Evolutionary conservation across 202 grass and related monocot genomes (phyloP).

Genomic region (Sporobolus alterniflorus): DNA sequence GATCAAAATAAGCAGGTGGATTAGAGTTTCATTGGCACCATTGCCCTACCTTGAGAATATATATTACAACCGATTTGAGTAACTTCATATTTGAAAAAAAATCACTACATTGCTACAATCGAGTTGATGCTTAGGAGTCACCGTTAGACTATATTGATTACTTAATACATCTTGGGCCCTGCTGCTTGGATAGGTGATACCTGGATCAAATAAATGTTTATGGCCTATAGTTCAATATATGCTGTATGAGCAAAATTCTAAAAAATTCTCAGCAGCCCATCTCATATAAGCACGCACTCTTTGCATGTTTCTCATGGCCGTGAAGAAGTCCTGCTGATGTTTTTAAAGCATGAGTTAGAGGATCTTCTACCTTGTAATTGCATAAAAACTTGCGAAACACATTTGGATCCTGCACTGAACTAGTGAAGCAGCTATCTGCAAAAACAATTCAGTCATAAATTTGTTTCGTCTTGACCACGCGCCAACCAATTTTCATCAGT

Average conservation of each 20-base stretch:
- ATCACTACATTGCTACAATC: not conserved
- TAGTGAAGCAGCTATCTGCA: not conserved
- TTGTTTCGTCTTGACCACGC: not conserved
- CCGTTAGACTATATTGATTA: not conserved
- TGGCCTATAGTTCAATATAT: not conserved
- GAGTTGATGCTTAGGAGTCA: not conserved
- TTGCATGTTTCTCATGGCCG: not conserved
- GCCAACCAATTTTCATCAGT: not conserved
- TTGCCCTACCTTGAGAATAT: not conserved
- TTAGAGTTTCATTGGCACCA: no score
- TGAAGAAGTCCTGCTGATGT: not conserved
- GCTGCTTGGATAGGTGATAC: not conserved
- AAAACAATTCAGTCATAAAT: no score
- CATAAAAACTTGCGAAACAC: not conserved
- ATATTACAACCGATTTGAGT: not conserved
- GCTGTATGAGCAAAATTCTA: not conserved
- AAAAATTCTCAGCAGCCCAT: not conserved
- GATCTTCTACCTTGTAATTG: not conserved
- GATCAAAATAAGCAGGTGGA: no score
- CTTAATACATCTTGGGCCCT: no score
- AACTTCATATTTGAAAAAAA: not conserved
- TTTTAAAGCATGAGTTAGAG: not conserved
- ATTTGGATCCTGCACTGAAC: not conserved
- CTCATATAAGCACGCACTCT: not conserved
- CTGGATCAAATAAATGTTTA: not conserved